Evolutionary conservation across 768 basidiomycete species (phyloP).

Genomic region (Dentipellis sp.): DNA sequence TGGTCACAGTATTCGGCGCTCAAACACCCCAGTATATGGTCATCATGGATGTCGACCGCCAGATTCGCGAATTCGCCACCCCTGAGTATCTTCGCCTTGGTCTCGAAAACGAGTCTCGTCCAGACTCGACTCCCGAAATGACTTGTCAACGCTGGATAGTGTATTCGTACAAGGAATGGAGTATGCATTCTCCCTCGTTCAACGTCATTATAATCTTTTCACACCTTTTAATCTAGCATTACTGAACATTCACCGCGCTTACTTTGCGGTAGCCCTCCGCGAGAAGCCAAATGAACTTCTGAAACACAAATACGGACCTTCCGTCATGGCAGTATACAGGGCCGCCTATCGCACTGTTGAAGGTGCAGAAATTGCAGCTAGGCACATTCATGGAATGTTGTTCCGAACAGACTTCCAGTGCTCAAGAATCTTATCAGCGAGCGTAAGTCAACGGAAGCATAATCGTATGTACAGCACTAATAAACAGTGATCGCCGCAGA

Average conservation of each 20-base stretch:
- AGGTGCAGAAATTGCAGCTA: conserved; percentile 35
- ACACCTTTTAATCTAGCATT: conserved; percentile 31
- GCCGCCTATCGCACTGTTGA: conserved; percentile 60
- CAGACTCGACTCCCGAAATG: conserved; percentile 1
- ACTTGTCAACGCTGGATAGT: conserved; percentile 10
- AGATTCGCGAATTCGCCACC: conserved; percentile 50
- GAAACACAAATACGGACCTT: conserved; percentile 55
- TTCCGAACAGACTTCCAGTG: conserved; percentile 45
- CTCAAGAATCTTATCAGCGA: conserved; percentile 58
- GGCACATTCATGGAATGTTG: conserved; percentile 27
- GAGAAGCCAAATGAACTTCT: conserved; percentile 49
- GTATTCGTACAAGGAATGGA: conserved; percentile 20
- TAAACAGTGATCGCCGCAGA: conserved; percentile 24
- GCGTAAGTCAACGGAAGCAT: conserved; percentile 32
- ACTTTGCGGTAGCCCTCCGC: conserved; percentile 58
- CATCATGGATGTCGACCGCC: conserved; percentile 50
- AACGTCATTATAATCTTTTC: conserved; percentile 9
- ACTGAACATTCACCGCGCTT: conserved; percentile 56
- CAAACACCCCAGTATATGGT: conserved; percentile 41
- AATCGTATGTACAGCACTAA: not conserved
- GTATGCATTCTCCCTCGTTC: conserved; percentile 12
- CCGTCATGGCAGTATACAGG: conserved; percentile 64
- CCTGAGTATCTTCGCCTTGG: conserved; percentile 33
- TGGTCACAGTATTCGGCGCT: conserved; percentile 20
- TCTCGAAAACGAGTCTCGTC: not conserved